Evolutionary conservation across 2,329 filamentous ascomycete genomes (phyloP).

Genomic region (Penicillium palitans): DNA sequence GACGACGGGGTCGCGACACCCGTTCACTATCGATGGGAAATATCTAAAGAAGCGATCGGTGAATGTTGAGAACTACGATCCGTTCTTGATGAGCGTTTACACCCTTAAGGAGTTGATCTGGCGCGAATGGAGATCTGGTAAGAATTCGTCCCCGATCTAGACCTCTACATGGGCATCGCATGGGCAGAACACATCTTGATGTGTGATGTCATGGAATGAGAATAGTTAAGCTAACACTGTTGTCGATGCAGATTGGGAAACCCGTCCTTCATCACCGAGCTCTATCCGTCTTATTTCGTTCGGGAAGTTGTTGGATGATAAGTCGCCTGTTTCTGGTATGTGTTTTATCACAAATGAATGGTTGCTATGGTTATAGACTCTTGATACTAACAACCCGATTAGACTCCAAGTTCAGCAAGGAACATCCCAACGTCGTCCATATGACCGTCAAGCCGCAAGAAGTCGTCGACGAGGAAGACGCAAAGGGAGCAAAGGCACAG

Average conservation of each 20-base stretch:
- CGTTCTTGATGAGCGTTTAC: slow-evolving; percentile 88
- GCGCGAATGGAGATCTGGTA: slow-evolving; percentile 82
- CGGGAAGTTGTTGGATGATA: slow-evolving; percentile 87
- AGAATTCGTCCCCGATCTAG: slow-evolving; percentile 4
- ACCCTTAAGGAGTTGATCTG: slow-evolving; percentile 92
- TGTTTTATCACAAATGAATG: slow-evolving; percentile 9
- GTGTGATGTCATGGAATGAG: not conserved
- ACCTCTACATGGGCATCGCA: not conserved
- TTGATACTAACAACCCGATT: slow-evolving; percentile 9
- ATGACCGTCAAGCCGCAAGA: slow-evolving; percentile 91
- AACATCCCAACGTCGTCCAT: slow-evolving; percentile 82
- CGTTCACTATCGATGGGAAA: slow-evolving; percentile 84
- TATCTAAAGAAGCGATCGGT: slow-evolving; percentile 82
- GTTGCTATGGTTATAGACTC: slow-evolving; percentile 2
- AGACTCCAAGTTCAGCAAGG: slow-evolving; percentile 78
- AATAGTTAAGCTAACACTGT: not conserved
- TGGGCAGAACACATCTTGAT: not conserved
- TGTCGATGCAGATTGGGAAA: slow-evolving; percentile 69
- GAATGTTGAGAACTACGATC: slow-evolving; percentile 72
- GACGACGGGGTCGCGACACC: slow-evolving; percentile 78
- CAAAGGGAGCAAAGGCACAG: slow-evolving; percentile 62
- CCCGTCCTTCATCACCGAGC: slow-evolving; percentile 79
- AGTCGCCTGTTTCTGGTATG: slow-evolving; percentile 78
- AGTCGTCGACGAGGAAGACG: slow-evolving; percentile 75
- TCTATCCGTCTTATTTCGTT: slow-evolving; percentile 91